Conservation (phyloP, 2,329 filamentous ascomycete genomes). For the Colletotrichum destructivum region DNA sequence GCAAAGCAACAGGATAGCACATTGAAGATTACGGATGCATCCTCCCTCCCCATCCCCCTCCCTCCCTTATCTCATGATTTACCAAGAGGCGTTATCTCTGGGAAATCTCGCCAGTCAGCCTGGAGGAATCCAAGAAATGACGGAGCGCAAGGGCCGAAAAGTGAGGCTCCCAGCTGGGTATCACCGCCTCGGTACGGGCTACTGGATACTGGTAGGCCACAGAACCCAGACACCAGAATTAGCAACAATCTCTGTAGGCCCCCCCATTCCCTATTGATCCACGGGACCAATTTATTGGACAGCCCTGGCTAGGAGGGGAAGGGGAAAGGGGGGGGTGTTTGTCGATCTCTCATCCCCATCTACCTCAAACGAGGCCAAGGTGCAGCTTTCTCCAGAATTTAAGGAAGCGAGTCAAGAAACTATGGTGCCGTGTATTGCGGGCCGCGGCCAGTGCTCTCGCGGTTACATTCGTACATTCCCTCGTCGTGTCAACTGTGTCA, state of each 20-base stretch:
- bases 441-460: background rate
- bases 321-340: background rate
- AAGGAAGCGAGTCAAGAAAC: slow-evolving; percentile 13
- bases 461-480: slow-evolving; percentile 2
- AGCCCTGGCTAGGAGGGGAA: too few relatives aligned
- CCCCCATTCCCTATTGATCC: too few relatives aligned
- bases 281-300: too few relatives aligned
- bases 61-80: background rate
- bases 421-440: background rate
- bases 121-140: background rate
- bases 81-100: background rate
- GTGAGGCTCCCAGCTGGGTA: too few relatives aligned
- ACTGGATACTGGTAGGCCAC: too few relatives aligned
- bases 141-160: too few relatives aligned
- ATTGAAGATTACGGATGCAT: background rate
- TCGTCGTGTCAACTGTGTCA: background rate
- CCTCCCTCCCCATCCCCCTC: background rate
- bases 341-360: slow-evolving; percentile 9
- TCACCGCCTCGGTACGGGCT: too few relatives aligned
- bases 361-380: slow-evolving; percentile 10
- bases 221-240: too few relatives aligned
- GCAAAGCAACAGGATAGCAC: too few relatives aligned
- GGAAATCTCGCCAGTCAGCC: background rate
- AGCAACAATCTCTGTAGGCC: too few relatives aligned
- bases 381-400: slow-evolving; percentile 16